Conservation (phyloP, 805 yeast species). For the Candida ponderosae region DNA sequence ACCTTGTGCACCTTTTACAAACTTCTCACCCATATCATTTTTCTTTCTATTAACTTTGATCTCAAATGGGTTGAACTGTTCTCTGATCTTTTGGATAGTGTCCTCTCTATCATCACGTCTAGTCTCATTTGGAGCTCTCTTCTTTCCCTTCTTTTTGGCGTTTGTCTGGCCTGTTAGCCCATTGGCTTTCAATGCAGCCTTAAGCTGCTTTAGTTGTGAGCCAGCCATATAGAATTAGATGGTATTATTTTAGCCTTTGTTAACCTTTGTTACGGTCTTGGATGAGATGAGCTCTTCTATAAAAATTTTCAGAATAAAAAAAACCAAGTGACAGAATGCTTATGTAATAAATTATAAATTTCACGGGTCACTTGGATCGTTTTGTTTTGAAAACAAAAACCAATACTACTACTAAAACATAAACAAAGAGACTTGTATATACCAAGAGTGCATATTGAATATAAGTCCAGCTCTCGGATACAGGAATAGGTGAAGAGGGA, state of each 20-base stretch:
- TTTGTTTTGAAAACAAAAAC: too few species aligned
- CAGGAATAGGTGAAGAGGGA: too few species aligned
- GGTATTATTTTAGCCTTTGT: not conserved
- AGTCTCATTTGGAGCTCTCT: slow-evolving; percentile 53
- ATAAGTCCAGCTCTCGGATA: too few species aligned
- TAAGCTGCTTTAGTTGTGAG: slow-evolving; percentile 78
- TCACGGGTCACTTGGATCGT: too few species aligned
- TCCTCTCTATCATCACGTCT: slow-evolving; percentile 61
- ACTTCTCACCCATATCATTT: slow-evolving; percentile 37
- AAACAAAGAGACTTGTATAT: too few species aligned
- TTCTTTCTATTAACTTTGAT: slow-evolving; percentile 62
- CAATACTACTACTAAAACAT: too few species aligned
- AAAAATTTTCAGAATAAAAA: too few species aligned
- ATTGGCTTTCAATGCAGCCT: slow-evolving; percentile 64
- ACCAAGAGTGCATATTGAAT: too few species aligned
- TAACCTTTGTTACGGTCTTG: not conserved
- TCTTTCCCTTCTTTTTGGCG: slow-evolving; percentile 40
- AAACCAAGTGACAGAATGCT: not conserved
- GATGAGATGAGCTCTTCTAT: too few species aligned
- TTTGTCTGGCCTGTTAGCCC: slow-evolving; percentile 88
- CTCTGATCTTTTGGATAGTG: slow-evolving; percentile 55
- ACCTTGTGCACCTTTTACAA: slow-evolving; percentile 45
- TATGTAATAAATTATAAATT: not conserved
- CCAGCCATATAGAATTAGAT: slow-evolving; percentile 58
- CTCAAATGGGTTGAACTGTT: slow-evolving; percentile 88